Base-by-base conservation (phyloP, 352 stramenopile genomes). In the Phytopythium oedochilum region DNA sequence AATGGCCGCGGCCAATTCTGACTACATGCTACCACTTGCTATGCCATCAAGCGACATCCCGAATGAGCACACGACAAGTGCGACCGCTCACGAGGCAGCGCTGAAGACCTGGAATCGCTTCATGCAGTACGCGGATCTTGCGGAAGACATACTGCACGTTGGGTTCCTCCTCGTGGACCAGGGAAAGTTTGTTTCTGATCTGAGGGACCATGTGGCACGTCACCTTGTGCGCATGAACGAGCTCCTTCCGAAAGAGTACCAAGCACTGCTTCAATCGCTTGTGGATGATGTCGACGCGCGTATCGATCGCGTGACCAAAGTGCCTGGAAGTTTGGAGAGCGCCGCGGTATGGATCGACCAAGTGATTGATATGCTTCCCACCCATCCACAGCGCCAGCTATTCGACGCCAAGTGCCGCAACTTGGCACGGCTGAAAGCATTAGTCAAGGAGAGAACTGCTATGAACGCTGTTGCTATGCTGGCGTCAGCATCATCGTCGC, bases 141-240 rank as follows among this genome's bases (percentile, higher is more conserved):
- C 66, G 4, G 55, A 60, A 12, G 58, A 48, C 14, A 48, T 77
- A 9, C 48, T 86, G 18, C 75, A 90, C 42, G 53, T 85, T 25
- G 80, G 80, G 0, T 63, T 71, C 12, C 47, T 87, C 25, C 61
- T 88, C 0, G 34, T 90, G n/a, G 74, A 90, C 53, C 78, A 88
- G 46, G 55, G 65, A 2, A 36, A 55, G 3, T 60, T 88, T 28
- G 45, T 88, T 6, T 26, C 54, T 0, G 69, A 70, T 22, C 35
- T 90, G 7, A 55, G 67, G 25, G 10, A 26, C 1, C 64, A 78
- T 32, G 62, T 85, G 0, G 53, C 55, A 0, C 60, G 53, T 18
- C 63, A 68, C 14, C 66, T 88, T 10, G 43, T 28, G 15, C 48
- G 70, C 42, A 78, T 86, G 66, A 57, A 78, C 20, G 55, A 72